phyloP scores from a whole-genome alignment of 768 basidiomycete genomes.

The Termitomyces sp. region DNA sequence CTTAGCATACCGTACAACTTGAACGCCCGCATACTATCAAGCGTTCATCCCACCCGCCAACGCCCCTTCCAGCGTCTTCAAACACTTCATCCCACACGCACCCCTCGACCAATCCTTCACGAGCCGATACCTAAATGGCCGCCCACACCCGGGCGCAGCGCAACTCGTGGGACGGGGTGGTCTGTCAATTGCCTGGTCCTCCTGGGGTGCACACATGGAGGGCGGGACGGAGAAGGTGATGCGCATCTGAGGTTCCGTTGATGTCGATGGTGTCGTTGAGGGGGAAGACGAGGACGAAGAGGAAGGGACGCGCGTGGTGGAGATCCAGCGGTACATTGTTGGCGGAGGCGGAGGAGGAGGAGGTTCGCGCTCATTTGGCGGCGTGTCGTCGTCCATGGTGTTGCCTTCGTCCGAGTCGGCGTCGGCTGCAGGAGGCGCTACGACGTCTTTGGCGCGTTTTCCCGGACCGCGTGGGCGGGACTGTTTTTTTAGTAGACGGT shows the following conservation, averaged over 20 bases:
- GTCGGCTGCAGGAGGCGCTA: constrained; percentile 15
- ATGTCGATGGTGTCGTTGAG: background rate
- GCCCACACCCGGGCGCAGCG: constrained; percentile 53
- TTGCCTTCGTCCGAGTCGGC: constrained; percentile 29
- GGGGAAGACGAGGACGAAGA: background rate
- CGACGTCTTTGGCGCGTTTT: constrained; percentile 33
- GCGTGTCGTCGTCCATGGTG: constrained; percentile 22
- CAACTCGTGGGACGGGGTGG: constrained; percentile 29
- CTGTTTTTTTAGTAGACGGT: constrained; percentile 84
- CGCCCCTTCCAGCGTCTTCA: constrained; percentile 45
- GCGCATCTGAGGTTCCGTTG: constrained; percentile 22
- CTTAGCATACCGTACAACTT: no score
- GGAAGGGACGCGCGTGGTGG: constrained; percentile 35
- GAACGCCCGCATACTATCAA: no score
- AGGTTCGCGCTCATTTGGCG: background rate
- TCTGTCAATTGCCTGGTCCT: background rate
- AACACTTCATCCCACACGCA: constrained; percentile 63
- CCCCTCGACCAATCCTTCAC: constrained; percentile 58
- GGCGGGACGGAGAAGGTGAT: constrained; percentile 53
- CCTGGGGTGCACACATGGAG: background rate
- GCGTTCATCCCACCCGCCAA: background rate
- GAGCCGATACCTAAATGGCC: constrained; percentile 57
- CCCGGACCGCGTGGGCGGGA: constrained; percentile 49
- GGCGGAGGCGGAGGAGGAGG: constrained; percentile 16
- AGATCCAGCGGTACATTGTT: constrained; percentile 71